Conservation (phyloP, 805 yeast species). For the Debaryomyces prosopidis region DNA sequence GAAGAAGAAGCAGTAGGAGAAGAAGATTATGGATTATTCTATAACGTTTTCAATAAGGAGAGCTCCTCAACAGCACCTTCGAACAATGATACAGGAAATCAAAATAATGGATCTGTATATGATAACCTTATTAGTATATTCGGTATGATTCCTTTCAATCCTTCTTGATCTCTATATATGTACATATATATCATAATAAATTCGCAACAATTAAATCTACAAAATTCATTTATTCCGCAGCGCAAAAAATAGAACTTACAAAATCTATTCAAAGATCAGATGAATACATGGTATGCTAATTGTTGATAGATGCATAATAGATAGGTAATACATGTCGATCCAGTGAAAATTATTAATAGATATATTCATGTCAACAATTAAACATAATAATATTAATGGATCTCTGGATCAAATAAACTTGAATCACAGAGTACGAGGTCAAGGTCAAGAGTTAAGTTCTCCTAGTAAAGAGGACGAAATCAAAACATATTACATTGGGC, state of each 20-base stretch:
- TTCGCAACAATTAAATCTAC: too few species aligned
- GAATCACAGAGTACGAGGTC: not conserved
- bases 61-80: slow-evolving; percentile 24
- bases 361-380: not conserved
- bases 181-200: too few species aligned
- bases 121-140: slow-evolving; percentile 35
- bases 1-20: slow-evolving; percentile 36
- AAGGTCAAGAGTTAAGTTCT: not conserved
- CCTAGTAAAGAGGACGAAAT: slow-evolving; percentile 8
- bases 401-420: not conserved
- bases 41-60: slow-evolving; percentile 36
- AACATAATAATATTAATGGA: not conserved
- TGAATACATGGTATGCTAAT: too few species aligned
- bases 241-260: too few species aligned
- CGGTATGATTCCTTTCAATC: slow-evolving; percentile 46
- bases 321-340: not conserved
- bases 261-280: too few species aligned
- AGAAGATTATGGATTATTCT: slow-evolving; percentile 38
- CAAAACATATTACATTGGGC: slow-evolving; percentile 20
- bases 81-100: slow-evolving; percentile 9
- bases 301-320: too few species aligned
- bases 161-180: slow-evolving; percentile 21
- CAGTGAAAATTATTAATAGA: not conserved
- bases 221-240: too few species aligned
- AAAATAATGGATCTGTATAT: slow-evolving; percentile 16